These are phyloP conservation scores for Rubia yunnanensis DNA, from an alignment of 257 asterid genomes.

Conservation along the genomic window DNA sequence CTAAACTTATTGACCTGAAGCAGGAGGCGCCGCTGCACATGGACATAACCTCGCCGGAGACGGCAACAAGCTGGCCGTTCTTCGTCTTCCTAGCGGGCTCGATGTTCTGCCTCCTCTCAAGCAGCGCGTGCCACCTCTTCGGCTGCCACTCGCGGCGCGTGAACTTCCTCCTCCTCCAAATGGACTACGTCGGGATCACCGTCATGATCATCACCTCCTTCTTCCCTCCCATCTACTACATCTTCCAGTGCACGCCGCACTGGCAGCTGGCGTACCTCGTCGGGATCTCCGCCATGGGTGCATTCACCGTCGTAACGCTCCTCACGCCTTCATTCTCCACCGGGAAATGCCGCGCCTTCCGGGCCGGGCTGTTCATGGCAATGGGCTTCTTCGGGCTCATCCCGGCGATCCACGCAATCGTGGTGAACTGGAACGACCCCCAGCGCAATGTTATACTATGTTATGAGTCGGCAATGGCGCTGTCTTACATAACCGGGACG, in stretches of 20 bases:
- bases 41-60: constrained; percentile 26
- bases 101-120: constrained; percentile 88
- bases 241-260: constrained; percentile 71
- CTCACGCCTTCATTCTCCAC: constrained; percentile 63
- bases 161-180: constrained; percentile 48
- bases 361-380: constrained; percentile 61
- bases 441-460: constrained; percentile 44
- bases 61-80: constrained; percentile 71
- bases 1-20: constrained; percentile 41
- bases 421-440: constrained; percentile 67
- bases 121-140: constrained; percentile 83
- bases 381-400: constrained; percentile 83
- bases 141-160: constrained; percentile 66
- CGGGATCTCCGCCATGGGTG: constrained; percentile 63
- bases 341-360: constrained; percentile 49
- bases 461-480: constrained; percentile 69
- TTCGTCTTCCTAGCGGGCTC: constrained; percentile 67
- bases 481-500: constrained; percentile 63
- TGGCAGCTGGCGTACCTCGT: constrained; percentile 73
- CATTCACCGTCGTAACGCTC: constrained; percentile 48
- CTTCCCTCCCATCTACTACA: constrained; percentile 93
- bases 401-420: constrained; percentile 64
- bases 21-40: constrained; percentile 32
- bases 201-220: constrained; percentile 96
- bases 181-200: constrained; percentile 81